A percentile compares a stretch with the other conserved stretches of the same genome.
phyloP scores from a whole-genome alignment of 345 rosid genomes.

The Cardiospermum halicacabum region DNA sequence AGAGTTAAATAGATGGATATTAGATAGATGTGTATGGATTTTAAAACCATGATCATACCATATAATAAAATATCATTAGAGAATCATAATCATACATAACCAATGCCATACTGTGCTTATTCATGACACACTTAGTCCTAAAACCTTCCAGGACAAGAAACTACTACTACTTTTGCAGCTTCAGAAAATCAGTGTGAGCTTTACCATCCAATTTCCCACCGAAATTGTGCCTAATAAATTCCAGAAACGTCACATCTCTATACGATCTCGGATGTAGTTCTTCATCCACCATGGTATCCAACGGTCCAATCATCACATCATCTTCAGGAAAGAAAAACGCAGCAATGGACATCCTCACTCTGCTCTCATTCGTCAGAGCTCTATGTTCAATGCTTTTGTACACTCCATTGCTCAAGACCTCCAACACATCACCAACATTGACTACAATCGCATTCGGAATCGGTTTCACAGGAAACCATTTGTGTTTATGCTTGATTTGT shows the following conservation, averaged over 20 bases:
- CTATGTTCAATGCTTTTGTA: conserved; percentile 34
- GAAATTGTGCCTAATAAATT: conserved; percentile 5
- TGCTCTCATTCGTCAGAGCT: conserved; percentile 18
- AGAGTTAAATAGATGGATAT: too few relatives aligned
- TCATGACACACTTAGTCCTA: not conserved
- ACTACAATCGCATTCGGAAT: conserved; percentile 25
- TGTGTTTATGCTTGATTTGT: conserved; percentile 20
- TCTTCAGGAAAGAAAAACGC: conserved; percentile 15
- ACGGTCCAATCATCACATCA: conserved; percentile 13
- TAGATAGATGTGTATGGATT: too few relatives aligned
- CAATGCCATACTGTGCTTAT: too few relatives aligned
- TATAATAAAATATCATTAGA: too few relatives aligned
- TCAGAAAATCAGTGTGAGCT: conserved; percentile 9
- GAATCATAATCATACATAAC: too few relatives aligned
- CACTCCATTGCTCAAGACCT: conserved; percentile 26
- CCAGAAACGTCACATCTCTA: conserved; percentile 5
- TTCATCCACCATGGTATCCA: conserved; percentile 9
- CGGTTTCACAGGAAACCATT: conserved; percentile 29
- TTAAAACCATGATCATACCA: too few relatives aligned
- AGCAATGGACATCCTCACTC: conserved; percentile 19
- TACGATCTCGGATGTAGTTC: not conserved
- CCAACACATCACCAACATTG: conserved; percentile 24
- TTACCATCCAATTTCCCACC: conserved; percentile 14
- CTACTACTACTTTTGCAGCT: too few relatives aligned
- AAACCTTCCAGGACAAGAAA: not conserved